A percentile compares a stretch with the other conserved stretches of the same genome.
These are phyloP conservation scores for Spergularia marina DNA, from an alignment of 148 eudicot species.

Conservation along the genomic window DNA sequence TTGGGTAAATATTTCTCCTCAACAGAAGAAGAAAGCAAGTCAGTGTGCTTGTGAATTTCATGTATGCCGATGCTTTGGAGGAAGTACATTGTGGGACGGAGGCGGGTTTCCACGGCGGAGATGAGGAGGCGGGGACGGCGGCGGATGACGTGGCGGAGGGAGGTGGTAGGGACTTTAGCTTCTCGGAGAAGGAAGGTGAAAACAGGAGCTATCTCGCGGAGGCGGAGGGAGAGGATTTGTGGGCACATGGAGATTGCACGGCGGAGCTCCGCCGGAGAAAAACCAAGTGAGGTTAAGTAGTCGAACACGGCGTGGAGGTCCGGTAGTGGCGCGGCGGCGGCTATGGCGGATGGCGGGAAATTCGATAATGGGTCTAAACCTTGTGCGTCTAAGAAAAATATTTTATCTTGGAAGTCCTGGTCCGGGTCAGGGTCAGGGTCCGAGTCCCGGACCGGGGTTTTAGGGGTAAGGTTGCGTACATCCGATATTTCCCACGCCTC, in stretches of 20 bases:
- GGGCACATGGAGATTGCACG: constrained; percentile 72
- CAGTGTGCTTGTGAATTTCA: constrained; percentile 48
- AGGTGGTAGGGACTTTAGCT: constrained; percentile 41
- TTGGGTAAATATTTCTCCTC: constrained; percentile 72
- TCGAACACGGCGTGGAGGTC: constrained; percentile 41
- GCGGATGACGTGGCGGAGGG: constrained; percentile 60
- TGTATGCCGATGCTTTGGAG: constrained; percentile 74
- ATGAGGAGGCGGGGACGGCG: constrained; percentile 72
- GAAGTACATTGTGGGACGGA: constrained; percentile 77
- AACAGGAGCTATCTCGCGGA: constrained; percentile 36
- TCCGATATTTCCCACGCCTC: background rate
- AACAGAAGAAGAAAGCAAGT: constrained; percentile 66
- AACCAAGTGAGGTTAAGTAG: constrained; percentile 46
- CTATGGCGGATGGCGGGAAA: constrained; percentile 40
- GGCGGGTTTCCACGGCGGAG: constrained; percentile 49
- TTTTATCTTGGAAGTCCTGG: constrained; percentile 50
- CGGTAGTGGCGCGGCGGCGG: constrained; percentile 39
- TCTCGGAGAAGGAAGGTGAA: constrained; percentile 85
- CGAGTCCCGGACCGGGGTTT: constrained; percentile 18
- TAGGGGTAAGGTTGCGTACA: background rate
- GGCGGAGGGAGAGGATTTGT: constrained; percentile 41
- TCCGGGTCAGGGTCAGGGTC: background rate
- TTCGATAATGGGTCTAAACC: constrained; percentile 67
- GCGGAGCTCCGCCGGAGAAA: constrained; percentile 51
- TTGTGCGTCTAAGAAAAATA: constrained; percentile 68